These are phyloP conservation scores for Onygenales sp. DNA, from an alignment of 2,329 filamentous ascomycete species.

Conservation along the genomic window DNA sequence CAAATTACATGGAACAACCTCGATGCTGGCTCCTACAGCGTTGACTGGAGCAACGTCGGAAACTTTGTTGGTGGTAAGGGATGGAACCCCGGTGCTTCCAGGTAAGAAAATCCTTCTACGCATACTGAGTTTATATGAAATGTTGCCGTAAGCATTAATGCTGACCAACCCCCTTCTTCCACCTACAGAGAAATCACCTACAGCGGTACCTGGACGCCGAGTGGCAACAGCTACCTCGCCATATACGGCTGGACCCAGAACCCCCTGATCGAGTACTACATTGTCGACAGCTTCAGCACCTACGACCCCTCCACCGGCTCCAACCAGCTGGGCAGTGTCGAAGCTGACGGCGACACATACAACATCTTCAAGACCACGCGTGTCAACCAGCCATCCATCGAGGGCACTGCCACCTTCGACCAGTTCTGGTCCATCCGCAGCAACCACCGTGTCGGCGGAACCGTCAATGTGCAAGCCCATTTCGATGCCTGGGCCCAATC, in stretches of 20 bases:
- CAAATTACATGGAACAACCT: conserved; percentile 39
- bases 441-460: conserved; percentile 42
- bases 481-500: conserved; percentile 44
- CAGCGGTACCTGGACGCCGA: conserved; percentile 38
- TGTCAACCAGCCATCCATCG: conserved; percentile 43
- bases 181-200: conserved; percentile 40
- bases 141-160: too few relatives aligned
- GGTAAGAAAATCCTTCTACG: conserved; percentile 26
- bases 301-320: conserved; percentile 41
- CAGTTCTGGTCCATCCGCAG: conserved; percentile 47
- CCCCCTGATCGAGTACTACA: conserved; percentile 51
- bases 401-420: conserved; percentile 46
- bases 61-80: conserved; percentile 52
- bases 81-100: conserved; percentile 44
- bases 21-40: conserved; percentile 34
- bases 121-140: too few relatives aligned
- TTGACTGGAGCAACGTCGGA: conserved; percentile 33
- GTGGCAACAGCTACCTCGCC: conserved; percentile 44
- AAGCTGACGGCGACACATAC: conserved; percentile 44
- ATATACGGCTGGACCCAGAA: conserved; percentile 50
- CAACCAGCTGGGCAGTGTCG: conserved; percentile 42
- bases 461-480: conserved; percentile 41
- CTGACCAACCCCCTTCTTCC: not conserved
- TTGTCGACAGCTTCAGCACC: conserved; percentile 44
- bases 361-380: conserved; percentile 43